Percentiles rank a stretch among this genome's conserved stretches.
These are phyloP conservation scores for Allomyces arbusculus DNA, from an alignment of 192 early-diverging fungal genomes.

Conservation along the genomic window DNA sequence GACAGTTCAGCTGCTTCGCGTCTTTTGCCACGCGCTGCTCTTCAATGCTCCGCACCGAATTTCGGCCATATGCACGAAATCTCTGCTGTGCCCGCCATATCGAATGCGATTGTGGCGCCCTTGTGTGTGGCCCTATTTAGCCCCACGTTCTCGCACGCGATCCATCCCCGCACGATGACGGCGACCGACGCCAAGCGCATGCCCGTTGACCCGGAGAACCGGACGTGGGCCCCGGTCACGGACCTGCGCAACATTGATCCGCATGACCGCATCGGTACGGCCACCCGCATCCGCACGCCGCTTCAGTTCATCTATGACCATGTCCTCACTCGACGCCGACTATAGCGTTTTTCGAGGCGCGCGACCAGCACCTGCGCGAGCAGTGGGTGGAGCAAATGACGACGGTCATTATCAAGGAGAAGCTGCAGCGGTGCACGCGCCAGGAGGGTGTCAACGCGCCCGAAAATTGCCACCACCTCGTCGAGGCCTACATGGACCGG, in stretches of 20 bases:
- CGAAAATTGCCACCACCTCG: conserved; percentile 72
- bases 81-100: too few relatives aligned
- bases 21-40: too few relatives aligned
- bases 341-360: conserved; percentile 38
- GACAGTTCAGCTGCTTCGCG: too few relatives aligned
- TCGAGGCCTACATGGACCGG: conserved; percentile 52
- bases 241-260: not conserved
- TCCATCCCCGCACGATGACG: not conserved
- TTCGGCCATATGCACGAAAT: too few relatives aligned
- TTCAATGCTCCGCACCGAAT: too few relatives aligned
- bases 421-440: conserved; percentile 76
- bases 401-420: conserved; percentile 57
- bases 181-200: not conserved
- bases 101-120: too few relatives aligned
- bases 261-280: not conserved
- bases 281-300: too few relatives aligned
- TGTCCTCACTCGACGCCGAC: too few relatives aligned
- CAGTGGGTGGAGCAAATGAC: conserved; percentile 85
- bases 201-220: not conserved
- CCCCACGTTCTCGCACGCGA: too few relatives aligned
- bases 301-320: too few relatives aligned
- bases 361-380: conserved; percentile 61
- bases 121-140: too few relatives aligned
- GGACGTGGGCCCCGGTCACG: not conserved
- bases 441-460: conserved; percentile 86